These are phyloP conservation scores for Boletus rubescentipes DNA, from an alignment of 768 basidiomycete species.

Conservation along the genomic window DNA sequence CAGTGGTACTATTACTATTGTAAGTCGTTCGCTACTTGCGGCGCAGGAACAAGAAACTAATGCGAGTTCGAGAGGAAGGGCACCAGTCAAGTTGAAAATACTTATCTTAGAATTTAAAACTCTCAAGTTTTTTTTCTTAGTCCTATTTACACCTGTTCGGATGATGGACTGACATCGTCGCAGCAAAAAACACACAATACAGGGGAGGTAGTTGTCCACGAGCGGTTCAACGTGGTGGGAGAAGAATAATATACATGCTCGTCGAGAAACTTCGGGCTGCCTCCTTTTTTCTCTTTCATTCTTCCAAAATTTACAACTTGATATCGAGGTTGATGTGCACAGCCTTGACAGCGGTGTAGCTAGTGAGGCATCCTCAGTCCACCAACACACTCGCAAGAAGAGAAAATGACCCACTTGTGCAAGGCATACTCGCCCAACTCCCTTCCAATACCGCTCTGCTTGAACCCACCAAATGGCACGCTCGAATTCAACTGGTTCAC, in stretches of 20 bases:
- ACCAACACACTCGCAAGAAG: background rate
- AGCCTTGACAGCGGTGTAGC: constrained; percentile 25
- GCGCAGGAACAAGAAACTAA: too few species aligned
- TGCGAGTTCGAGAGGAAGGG: too few species aligned
- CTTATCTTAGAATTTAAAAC: too few species aligned
- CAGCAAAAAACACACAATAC: background rate
- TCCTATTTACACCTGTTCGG: too few species aligned
- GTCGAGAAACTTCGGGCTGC: background rate
- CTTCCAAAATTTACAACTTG: constrained; percentile 13
- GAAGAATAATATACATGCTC: background rate
- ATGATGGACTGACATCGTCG: background rate
- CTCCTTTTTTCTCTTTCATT: background rate
- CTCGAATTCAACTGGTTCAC: constrained; percentile 30
- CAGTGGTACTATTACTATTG: too few species aligned
- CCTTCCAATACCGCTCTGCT: constrained; percentile 78
- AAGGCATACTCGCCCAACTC: constrained; percentile 79
- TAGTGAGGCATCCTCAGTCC: background rate
- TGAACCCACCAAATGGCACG: constrained; percentile 85
- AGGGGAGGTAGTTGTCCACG: background rate
- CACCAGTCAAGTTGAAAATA: too few species aligned
- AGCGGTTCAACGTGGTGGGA: background rate
- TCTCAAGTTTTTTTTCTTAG: too few species aligned
- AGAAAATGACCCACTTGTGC: constrained; percentile 40
- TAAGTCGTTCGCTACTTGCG: too few species aligned
- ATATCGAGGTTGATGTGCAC: constrained; percentile 49